A percentile compares a stretch with the other conserved stretches of the same genome.
Conservation (phyloP, 2,329 filamentous ascomycete species). For the Epicoccum sorghinum region DNA sequence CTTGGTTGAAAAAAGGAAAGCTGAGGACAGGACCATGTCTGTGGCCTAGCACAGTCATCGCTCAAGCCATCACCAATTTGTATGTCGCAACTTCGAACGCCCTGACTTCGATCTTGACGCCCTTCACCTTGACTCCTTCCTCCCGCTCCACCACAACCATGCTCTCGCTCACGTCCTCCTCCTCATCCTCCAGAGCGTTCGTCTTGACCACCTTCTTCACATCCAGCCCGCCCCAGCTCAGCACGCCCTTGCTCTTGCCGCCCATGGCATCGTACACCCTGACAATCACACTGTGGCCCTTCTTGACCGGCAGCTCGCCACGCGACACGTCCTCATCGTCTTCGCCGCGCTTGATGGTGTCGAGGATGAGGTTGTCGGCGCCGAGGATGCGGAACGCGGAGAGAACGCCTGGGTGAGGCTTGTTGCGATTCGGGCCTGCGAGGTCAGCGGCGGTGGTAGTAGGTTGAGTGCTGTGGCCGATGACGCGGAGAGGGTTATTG, state of each 20-base stretch:
- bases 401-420: constrained; percentile 36
- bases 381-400: constrained; percentile 72
- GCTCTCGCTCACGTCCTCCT: constrained; percentile 55
- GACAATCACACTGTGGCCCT: constrained; percentile 80
- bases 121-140: constrained; percentile 61
- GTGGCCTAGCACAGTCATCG: background rate
- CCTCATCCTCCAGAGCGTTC: constrained; percentile 88
- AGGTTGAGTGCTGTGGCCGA: constrained; percentile 45
- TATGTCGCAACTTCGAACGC: constrained; percentile 88
- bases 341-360: constrained; percentile 85
- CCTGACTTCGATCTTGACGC: constrained; percentile 63
- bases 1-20: no score
- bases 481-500: constrained; percentile 76
- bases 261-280: constrained; percentile 89
- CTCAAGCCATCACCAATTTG: constrained; percentile 56
- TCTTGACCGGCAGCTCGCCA: constrained; percentile 63
- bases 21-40: no score
- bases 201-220: constrained; percentile 81
- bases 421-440: background rate
- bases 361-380: constrained; percentile 72
- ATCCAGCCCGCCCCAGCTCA: constrained; percentile 68
- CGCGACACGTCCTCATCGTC: constrained; percentile 61
- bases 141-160: constrained; percentile 51
- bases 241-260: constrained; percentile 74
- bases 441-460: constrained; percentile 26